These are phyloP conservation scores for Termitomyces sp. DNA, from an alignment of 768 basidiomycete species.

Conservation along the genomic window DNA sequence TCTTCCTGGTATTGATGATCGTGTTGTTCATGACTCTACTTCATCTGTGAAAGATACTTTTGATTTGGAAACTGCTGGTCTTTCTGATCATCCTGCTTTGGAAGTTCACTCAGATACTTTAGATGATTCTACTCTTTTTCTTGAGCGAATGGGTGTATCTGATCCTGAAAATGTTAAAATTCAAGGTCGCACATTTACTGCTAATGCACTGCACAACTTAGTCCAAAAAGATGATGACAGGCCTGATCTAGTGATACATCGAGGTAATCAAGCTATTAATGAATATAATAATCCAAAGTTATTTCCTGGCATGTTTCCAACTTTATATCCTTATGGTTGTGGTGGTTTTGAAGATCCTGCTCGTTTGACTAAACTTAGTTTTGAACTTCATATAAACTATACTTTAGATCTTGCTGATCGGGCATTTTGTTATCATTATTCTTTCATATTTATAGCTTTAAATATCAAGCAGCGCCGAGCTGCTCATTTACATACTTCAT, in stretches of 20 bases:
- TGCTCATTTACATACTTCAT: no score
- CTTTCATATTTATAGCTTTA: no score
- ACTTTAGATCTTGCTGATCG: no score
- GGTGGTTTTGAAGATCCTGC: no score
- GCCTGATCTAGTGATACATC: constrained; percentile 28
- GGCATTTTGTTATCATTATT: no score
- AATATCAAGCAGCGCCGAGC: no score
- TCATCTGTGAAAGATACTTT: constrained; percentile 14
- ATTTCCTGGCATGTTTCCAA: no score
- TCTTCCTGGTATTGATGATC: neutral
- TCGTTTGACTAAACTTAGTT: neutral
- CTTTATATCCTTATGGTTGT: no score
- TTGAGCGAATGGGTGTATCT: constrained; percentile 30
- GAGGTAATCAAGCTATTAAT: no score
- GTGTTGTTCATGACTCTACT: constrained; percentile 19
- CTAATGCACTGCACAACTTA: constrained; percentile 26
- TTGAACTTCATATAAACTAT: no score
- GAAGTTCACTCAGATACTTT: neutral
- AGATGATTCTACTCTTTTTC: constrained; percentile 5
- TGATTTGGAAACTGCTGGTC: constrained; percentile 26
- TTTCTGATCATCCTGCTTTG: constrained; percentile 24
- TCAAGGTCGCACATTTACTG: constrained; percentile 21
- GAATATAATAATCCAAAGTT: no score
- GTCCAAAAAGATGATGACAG: neutral
- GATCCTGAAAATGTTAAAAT: no score